phyloP scores from a whole-genome alignment of 2,329 filamentous ascomycete genomes.

The Colletotrichum siamense region DNA sequence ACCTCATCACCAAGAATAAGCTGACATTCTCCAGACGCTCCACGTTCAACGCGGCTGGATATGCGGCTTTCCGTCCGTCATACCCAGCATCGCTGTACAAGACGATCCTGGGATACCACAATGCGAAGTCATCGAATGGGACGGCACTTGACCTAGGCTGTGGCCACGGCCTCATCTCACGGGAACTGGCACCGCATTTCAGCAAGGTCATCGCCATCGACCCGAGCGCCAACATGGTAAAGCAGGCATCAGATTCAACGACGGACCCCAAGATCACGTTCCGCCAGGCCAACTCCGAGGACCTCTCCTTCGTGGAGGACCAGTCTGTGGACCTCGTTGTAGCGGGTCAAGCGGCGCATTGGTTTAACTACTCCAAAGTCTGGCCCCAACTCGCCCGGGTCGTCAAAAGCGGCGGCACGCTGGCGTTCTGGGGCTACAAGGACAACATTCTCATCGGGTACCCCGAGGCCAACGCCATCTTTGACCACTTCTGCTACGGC shows the following conservation, averaged over 20 bases:
- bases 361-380: slow-evolving; percentile 64
- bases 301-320: slow-evolving; percentile 54
- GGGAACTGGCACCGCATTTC: slow-evolving; percentile 60
- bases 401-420: slow-evolving; percentile 57
- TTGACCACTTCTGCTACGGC: slow-evolving; percentile 62
- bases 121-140: slow-evolving; percentile 32
- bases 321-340: slow-evolving; percentile 57
- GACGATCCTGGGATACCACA: slow-evolving; percentile 60
- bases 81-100: slow-evolving; percentile 63
- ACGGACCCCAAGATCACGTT: slow-evolving; percentile 51
- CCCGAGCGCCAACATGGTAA: slow-evolving; percentile 62
- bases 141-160: slow-evolving; percentile 65
- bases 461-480: slow-evolving; percentile 55
- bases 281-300: slow-evolving; percentile 56
- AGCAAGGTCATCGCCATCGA: slow-evolving; percentile 57
- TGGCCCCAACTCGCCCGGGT: slow-evolving; percentile 63
- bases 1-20: not conserved
- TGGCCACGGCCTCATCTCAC: slow-evolving; percentile 64
- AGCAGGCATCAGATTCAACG: slow-evolving; percentile 50
- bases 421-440: slow-evolving; percentile 73
- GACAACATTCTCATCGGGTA: slow-evolving; percentile 65
- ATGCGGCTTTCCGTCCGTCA: slow-evolving; percentile 64
- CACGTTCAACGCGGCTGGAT: slow-evolving; percentile 61
- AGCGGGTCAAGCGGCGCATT: slow-evolving; percentile 66
- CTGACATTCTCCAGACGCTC: slow-evolving; percentile 47